Evolutionary conservation across 345 rosid species (phyloP).

Genomic region (Eucalyptus fibrosa): DNA sequence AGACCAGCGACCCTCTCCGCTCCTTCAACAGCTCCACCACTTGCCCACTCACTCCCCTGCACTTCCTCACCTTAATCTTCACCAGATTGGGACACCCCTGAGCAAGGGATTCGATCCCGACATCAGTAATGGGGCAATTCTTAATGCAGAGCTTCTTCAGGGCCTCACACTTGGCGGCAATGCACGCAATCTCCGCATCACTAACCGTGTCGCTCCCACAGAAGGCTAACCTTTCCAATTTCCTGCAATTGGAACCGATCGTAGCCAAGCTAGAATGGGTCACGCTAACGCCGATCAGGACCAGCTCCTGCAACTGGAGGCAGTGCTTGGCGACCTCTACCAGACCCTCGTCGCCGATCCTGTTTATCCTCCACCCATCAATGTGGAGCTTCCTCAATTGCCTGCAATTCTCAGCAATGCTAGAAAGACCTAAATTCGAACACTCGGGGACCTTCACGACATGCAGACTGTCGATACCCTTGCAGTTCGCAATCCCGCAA

Average conservation of each 20-base stretch:
- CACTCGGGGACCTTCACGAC: slow-evolving; percentile 73
- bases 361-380: slow-evolving; percentile 81
- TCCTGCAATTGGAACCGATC: slow-evolving; percentile 47
- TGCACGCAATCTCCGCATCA: slow-evolving; percentile 60
- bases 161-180: slow-evolving; percentile 50
- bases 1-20: slow-evolving; percentile 33
- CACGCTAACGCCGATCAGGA: slow-evolving; percentile 67
- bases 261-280: slow-evolving; percentile 34
- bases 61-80: slow-evolving; percentile 77
- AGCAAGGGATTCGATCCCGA: slow-evolving; percentile 54
- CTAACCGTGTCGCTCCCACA: slow-evolving; percentile 64
- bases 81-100: slow-evolving; percentile 73
- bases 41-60: slow-evolving; percentile 48
- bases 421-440: slow-evolving; percentile 50
- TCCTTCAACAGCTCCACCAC: slow-evolving; percentile 46
- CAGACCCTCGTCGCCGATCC: slow-evolving; percentile 81
- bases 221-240: slow-evolving; percentile 63
- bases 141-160: slow-evolving; percentile 80
- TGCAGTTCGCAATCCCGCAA: slow-evolving; percentile 38
- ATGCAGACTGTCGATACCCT: slow-evolving; percentile 53
- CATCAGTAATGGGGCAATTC: slow-evolving; percentile 56
- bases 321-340: slow-evolving; percentile 58
- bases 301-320: slow-evolving; percentile 60
- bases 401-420: slow-evolving; percentile 60
- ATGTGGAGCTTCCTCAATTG: slow-evolving; percentile 70